phyloP scores from a whole-genome alignment of 352 stramenopile genomes.

The Pythium myriotylum region DNA sequence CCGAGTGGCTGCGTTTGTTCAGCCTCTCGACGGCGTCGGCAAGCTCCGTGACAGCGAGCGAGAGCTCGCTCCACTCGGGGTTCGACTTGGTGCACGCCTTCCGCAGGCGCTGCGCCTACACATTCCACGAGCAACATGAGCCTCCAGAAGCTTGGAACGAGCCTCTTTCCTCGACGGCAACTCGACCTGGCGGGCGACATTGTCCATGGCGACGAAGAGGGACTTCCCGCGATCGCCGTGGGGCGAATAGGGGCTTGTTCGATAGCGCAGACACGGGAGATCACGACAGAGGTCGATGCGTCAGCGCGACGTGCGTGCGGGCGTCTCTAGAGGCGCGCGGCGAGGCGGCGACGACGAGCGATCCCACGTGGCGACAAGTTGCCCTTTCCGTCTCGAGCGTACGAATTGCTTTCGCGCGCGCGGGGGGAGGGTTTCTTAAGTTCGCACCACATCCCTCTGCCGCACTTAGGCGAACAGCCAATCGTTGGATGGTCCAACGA shows the following conservation, averaged over 20 bases:
- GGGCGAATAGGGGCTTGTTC: conserved; percentile 1
- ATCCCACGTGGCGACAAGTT: conserved; percentile 12
- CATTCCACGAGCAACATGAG: not conserved
- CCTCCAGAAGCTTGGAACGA: too few relatives aligned
- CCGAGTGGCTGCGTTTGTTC: conserved; percentile 15
- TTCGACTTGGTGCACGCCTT: conserved; percentile 14
- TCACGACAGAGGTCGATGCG: not conserved
- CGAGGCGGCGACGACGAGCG: not conserved
- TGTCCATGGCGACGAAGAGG: conserved; percentile 18
- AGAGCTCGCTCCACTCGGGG: conserved; percentile 48
- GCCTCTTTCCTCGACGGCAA: not conserved
- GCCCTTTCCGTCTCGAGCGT: conserved; percentile 13
- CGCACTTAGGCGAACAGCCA: not conserved
- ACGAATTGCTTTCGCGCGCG: conserved; percentile 19
- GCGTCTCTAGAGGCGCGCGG: not conserved
- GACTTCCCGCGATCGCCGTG: not conserved
- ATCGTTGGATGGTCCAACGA: not conserved
- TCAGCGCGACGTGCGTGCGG: not conserved
- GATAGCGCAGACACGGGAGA: conserved; percentile 11
- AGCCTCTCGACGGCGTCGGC: conserved; percentile 50
- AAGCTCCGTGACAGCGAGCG: conserved; percentile 44
- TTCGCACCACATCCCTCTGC: not conserved
- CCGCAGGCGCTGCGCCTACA: conserved; percentile 22
- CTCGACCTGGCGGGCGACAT: conserved; percentile 17
- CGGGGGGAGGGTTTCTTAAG: conserved; percentile 6